Evolutionary conservation across 345 rosid species (phyloP).

Genomic region (Eucalyptus sp.): DNA sequence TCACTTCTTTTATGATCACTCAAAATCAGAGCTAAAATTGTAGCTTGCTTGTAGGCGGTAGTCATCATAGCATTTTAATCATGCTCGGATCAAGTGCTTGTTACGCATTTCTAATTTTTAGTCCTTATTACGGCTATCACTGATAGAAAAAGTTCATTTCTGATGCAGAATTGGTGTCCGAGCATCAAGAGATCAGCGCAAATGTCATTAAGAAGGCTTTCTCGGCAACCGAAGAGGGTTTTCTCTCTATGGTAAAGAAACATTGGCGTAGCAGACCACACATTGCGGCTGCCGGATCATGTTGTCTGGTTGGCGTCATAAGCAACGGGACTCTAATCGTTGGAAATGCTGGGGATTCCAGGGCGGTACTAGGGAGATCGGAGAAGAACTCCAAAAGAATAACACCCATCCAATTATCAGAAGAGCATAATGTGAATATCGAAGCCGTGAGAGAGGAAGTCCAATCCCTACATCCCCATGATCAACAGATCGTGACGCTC

Average conservation of each 20-base stretch:
- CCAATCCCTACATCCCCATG: slow-evolving; percentile 52
- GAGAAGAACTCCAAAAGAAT: slow-evolving; percentile 22
- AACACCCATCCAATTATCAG: slow-evolving; percentile 49
- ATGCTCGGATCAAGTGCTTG: background rate
- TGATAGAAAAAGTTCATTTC: background rate
- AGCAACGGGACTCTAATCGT: slow-evolving; percentile 53
- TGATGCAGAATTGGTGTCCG: slow-evolving; percentile 39
- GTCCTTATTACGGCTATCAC: background rate
- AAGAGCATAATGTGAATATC: slow-evolving; percentile 63
- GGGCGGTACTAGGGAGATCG: slow-evolving; percentile 57
- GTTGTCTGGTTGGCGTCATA: slow-evolving; percentile 60
- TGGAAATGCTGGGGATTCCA: slow-evolving; percentile 75
- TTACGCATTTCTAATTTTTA: background rate
- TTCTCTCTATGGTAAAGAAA: slow-evolving; percentile 46
- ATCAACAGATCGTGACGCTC: slow-evolving; percentile 44
- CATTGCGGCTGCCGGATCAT: slow-evolving; percentile 76
- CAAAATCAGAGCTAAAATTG: background rate
- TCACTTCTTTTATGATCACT: background rate
- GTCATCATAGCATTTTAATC: background rate
- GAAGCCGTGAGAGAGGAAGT: slow-evolving; percentile 62
- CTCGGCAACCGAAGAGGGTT: slow-evolving; percentile 43
- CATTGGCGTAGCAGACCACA: slow-evolving; percentile 53
- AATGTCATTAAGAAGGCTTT: slow-evolving; percentile 47
- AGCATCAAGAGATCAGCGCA: slow-evolving; percentile 31
- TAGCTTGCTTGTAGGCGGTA: background rate